These are phyloP conservation scores for Avena eriantha DNA, from an alignment of 176 grass and related monocot genomes.

Conservation along the genomic window DNA sequence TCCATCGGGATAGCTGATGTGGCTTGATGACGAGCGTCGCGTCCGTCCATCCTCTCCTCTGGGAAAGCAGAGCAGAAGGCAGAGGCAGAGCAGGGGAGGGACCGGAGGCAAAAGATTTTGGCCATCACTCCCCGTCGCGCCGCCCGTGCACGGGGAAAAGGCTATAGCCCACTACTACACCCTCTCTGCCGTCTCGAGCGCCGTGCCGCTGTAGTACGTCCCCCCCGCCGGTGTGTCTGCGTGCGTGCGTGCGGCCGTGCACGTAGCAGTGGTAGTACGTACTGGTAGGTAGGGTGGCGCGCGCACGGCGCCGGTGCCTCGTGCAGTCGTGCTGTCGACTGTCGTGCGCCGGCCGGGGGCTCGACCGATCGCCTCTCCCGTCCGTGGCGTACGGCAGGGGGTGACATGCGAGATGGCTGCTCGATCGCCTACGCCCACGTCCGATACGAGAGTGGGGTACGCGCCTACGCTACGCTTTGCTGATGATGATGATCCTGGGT, in stretches of 20 bases:
- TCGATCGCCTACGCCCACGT: neutral
- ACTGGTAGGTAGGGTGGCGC: neutral
- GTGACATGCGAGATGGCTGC: neutral
- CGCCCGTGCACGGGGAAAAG: neutral
- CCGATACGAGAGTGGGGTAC: neutral
- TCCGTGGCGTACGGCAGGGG: neutral
- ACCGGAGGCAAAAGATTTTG: neutral
- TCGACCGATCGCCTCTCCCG: neutral
- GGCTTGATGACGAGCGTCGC: neutral
- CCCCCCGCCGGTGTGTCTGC: neutral
- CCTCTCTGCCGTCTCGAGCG: neutral
- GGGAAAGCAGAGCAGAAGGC: neutral
- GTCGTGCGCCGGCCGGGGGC: neutral
- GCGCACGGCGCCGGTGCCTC: neutral
- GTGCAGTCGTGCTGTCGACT: neutral
- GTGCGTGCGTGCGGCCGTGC: slow-evolving; percentile 8
- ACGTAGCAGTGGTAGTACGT: too few species aligned
- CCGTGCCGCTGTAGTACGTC: neutral
- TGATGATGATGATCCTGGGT: neutral
- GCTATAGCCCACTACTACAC: neutral
- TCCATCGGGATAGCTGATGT: too few species aligned
- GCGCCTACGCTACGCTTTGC: neutral
- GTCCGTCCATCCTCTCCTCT: neutral
- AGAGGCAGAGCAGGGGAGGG: neutral
- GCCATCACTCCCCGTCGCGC: neutral